These are phyloP conservation scores for Fusarium domesticum DNA, from an alignment of 2,329 filamentous ascomycete genomes.

Conservation along the genomic window DNA sequence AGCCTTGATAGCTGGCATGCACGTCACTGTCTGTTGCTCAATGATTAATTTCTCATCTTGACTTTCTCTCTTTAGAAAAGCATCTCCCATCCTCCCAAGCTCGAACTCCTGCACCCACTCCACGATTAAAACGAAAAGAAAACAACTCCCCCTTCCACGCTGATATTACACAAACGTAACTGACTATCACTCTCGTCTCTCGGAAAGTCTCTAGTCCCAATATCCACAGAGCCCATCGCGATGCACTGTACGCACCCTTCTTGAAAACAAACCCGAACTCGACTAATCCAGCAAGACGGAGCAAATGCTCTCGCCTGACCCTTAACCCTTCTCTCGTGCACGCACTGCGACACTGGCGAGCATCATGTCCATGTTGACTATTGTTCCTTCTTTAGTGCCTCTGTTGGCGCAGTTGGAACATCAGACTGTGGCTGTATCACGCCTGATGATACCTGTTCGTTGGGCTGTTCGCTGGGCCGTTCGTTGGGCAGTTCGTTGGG, in stretches of 20 bases:
- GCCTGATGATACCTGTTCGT: not conserved
- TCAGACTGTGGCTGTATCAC: not conserved
- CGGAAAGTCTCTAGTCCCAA: conserved; percentile 12
- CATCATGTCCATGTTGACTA: conserved; percentile 2
- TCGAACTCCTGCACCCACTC: not conserved
- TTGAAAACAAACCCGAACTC: not conserved
- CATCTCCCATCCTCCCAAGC: not conserved
- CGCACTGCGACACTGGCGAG: too few relatives aligned
- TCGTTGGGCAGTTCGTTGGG: not conserved
- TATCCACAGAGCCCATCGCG: conserved; percentile 10
- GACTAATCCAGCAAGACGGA: too few relatives aligned
- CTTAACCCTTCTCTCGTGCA: too few relatives aligned
- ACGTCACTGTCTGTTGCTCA: too few relatives aligned
- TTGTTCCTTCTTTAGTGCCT: conserved; percentile 8
- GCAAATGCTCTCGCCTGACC: too few relatives aligned
- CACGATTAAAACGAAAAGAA: conserved; percentile 3
- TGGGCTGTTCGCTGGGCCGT: not conserved
- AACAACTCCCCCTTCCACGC: conserved; percentile 16
- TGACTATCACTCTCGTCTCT: conserved; percentile 19
- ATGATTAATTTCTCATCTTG: too few relatives aligned
- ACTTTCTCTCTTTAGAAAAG: too few relatives aligned
- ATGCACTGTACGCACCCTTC: conserved; percentile 13
- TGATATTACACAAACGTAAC: conserved; percentile 28
- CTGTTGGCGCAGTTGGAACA: not conserved
- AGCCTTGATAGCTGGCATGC: too few relatives aligned